Conservation (phyloP, 2,329 filamentous ascomycete species). For the Penicillium palitans region DNA sequence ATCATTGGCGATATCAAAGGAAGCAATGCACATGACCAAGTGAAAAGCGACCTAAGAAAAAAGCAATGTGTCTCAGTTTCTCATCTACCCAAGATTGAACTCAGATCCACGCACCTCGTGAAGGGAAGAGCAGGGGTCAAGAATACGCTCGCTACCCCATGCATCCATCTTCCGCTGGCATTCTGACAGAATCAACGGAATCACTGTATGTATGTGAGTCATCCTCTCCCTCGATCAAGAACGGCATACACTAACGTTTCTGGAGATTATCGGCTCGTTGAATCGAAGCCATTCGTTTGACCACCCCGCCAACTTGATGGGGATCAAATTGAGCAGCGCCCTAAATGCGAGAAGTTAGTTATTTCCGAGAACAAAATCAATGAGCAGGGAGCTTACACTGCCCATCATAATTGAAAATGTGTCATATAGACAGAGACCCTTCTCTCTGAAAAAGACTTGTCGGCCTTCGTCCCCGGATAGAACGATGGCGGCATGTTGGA, state of each 20-base stretch:
- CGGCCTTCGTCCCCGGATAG: slow-evolving; percentile 10
- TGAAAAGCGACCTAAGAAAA: slow-evolving; percentile 6
- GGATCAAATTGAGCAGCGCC: background rate
- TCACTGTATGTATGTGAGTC: slow-evolving; percentile 3
- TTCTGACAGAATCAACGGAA: slow-evolving; percentile 6
- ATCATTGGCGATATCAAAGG: slow-evolving; percentile 10
- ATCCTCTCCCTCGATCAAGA: too few species aligned
- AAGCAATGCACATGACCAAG: slow-evolving; percentile 8
- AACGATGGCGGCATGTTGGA: background rate
- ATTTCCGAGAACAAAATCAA: too few species aligned
- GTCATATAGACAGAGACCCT: slow-evolving; percentile 4
- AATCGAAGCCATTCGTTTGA: slow-evolving; percentile 3
- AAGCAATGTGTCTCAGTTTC: background rate
- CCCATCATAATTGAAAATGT: slow-evolving; percentile 4
- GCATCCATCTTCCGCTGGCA: slow-evolving; percentile 4
- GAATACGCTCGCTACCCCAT: slow-evolving; percentile 1
- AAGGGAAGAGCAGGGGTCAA: slow-evolving; percentile 12
- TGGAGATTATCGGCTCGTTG: slow-evolving; percentile 4
- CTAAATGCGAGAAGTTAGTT: background rate
- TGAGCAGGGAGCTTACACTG: background rate
- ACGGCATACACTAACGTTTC: background rate
- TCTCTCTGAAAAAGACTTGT: slow-evolving; percentile 7
- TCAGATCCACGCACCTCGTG: slow-evolving; percentile 3
- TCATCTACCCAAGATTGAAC: too few species aligned
- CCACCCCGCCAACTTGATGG: slow-evolving; percentile 3